Conservation (phyloP, 495 filamentous ascomycete species). For the Coniosporium apollinis region DNA sequence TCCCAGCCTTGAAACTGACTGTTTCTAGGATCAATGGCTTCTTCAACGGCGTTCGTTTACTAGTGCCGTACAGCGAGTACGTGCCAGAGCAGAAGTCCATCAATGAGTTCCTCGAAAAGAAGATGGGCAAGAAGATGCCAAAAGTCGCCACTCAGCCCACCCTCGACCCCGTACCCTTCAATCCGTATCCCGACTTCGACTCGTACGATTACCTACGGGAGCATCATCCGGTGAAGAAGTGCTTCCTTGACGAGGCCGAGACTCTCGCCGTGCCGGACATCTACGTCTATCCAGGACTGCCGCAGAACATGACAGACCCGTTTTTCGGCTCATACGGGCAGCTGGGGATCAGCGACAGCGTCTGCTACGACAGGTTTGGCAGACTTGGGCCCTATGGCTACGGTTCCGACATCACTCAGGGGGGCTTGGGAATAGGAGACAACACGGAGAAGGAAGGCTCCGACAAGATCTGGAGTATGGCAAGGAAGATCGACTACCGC, state of each 20-base stretch:
- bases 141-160: constrained; percentile 18
- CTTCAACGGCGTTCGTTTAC: constrained; percentile 20
- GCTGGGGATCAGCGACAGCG: constrained; percentile 20
- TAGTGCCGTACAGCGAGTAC: constrained; percentile 18
- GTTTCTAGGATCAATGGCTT: constrained; percentile 17
- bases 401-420: constrained; percentile 19
- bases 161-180: constrained; percentile 20
- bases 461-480: constrained; percentile 18
- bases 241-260: constrained; percentile 22
- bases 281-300: constrained; percentile 26
- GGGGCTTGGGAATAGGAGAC: constrained; percentile 20
- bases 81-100: no score
- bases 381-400: constrained; percentile 25
- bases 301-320: constrained; percentile 21
- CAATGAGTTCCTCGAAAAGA: no score
- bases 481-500: constrained; percentile 21
- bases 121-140: neutral
- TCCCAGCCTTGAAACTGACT: neutral
- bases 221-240: constrained; percentile 18
- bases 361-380: constrained; percentile 27
- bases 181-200: constrained; percentile 22
- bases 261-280: constrained; percentile 19
- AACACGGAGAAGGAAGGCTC: constrained; percentile 18
- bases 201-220: constrained; percentile 16
- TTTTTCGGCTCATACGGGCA: constrained; percentile 23